Evolutionary conservation across 2,329 filamentous ascomycete genomes (phyloP).

Genomic region (Nemania diffusa): DNA sequence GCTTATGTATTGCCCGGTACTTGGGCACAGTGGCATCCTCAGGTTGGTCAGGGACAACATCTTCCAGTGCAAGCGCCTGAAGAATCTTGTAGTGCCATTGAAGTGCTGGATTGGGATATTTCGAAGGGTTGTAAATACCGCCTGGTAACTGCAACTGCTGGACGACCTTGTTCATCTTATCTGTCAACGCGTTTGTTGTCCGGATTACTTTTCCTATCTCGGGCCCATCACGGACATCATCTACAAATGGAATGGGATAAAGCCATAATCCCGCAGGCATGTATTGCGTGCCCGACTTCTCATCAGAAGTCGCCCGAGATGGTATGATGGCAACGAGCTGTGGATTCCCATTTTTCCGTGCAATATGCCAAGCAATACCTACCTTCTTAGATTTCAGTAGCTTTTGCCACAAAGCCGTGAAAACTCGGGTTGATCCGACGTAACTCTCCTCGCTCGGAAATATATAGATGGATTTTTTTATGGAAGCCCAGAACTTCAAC

Average conservation of each 20-base stretch:
- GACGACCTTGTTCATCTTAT: slow-evolving; percentile 83
- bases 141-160: slow-evolving; percentile 91
- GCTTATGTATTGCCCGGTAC: slow-evolving; percentile 88
- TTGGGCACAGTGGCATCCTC: slow-evolving; percentile 86
- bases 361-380: slow-evolving; percentile 88
- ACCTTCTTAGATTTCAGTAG: slow-evolving; percentile 82
- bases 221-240: slow-evolving; percentile 83
- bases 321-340: slow-evolving; percentile 84
- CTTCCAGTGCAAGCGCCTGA: slow-evolving; percentile 89
- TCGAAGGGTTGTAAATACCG: slow-evolving; percentile 82
- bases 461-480: slow-evolving; percentile 89
- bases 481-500: slow-evolving; percentile 84
- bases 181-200: slow-evolving; percentile 77
- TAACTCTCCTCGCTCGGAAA: slow-evolving; percentile 93
- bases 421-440: slow-evolving; percentile 91
- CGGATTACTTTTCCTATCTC: slow-evolving; percentile 63
- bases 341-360: slow-evolving; percentile 82
- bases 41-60: slow-evolving; percentile 80
- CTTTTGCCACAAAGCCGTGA: slow-evolving; percentile 90
- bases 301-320: slow-evolving; percentile 72
- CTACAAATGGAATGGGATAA: slow-evolving; percentile 85
- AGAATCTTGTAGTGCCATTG: slow-evolving; percentile 98
- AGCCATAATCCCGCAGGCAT: slow-evolving; percentile 90
- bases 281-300: slow-evolving; percentile 72
- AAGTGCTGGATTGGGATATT: slow-evolving; percentile 89